These are phyloP conservation scores for Pseudocercospora crystallina DNA, from an alignment of 2,329 filamentous ascomycete species.

Conservation along the genomic window DNA sequence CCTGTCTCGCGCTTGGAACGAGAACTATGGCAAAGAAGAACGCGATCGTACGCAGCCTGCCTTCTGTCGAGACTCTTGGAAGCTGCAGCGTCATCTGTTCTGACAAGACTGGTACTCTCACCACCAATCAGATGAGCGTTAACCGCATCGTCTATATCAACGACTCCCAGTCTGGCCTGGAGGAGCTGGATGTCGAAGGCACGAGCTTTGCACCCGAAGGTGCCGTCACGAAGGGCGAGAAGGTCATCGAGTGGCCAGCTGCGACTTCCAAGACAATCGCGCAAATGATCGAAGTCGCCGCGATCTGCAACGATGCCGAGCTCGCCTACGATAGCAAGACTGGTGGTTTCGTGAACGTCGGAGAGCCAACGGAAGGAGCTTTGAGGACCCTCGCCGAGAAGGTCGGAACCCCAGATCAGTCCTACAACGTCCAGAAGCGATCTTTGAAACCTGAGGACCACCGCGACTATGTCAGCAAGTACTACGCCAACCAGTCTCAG, in stretches of 20 bases:
- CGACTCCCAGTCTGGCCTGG: conserved; percentile 69
- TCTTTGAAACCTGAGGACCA: conserved; percentile 56
- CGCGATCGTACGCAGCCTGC: conserved; percentile 90
- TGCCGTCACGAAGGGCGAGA: conserved; percentile 65
- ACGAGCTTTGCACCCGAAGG: conserved; percentile 89
- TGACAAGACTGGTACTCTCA: conserved; percentile 97
- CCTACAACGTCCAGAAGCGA: conserved; percentile 54
- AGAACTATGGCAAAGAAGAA: conserved; percentile 99
- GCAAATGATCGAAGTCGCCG: conserved; percentile 69
- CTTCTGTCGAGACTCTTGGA: conserved; percentile 94
- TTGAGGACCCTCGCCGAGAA: conserved; percentile 90
- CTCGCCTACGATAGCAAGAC: conserved; percentile 78
- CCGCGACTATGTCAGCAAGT: conserved; percentile 77
- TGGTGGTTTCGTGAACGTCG: conserved; percentile 75
- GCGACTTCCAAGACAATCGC: conserved; percentile 72
- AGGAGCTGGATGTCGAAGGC: conserved; percentile 86
- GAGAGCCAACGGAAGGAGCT: conserved; percentile 93
- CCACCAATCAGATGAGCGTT: conserved; percentile 99
- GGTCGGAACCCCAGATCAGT: conserved; percentile 75
- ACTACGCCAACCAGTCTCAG: conserved; percentile 74
- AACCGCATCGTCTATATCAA: conserved; percentile 85
- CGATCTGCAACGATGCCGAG: conserved; percentile 85
- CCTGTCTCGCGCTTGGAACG: conserved; percentile 90
- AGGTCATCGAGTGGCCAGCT: conserved; percentile 66
- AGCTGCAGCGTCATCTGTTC: conserved; percentile 99